phyloP scores from a whole-genome alignment of 345 rosid species.

The Mercurialis annua region DNA sequence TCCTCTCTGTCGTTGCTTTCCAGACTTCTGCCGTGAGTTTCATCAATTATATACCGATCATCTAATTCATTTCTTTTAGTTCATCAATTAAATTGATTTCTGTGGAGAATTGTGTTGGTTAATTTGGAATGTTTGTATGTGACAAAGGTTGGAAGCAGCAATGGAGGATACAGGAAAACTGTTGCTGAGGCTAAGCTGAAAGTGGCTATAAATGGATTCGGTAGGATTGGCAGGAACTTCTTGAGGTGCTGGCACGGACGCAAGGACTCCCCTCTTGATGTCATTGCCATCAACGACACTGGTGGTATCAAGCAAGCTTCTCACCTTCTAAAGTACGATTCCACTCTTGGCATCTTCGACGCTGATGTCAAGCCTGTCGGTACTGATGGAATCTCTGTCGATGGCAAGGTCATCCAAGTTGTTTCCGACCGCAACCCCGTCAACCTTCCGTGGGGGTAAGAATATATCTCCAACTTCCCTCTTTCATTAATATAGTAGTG shows the following conservation, averaged over 20 bases:
- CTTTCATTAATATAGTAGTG: background rate
- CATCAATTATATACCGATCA: background rate
- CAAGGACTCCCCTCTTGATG: constrained; percentile 82
- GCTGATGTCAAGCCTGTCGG: constrained; percentile 93
- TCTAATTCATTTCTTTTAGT: no score
- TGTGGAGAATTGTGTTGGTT: background rate
- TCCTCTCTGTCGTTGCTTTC: constrained; percentile 57
- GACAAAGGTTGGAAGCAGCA: constrained; percentile 48
- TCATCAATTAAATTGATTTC: no score
- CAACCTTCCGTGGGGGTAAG: constrained; percentile 88
- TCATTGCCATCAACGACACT: constrained; percentile 85
- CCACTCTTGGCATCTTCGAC: constrained; percentile 88
- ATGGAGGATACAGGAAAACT: constrained; percentile 65
- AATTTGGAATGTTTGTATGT: background rate
- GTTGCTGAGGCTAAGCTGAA: constrained; percentile 77
- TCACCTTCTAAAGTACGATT: constrained; percentile 95
- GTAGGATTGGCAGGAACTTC: constrained; percentile 93
- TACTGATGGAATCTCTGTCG: constrained; percentile 78
- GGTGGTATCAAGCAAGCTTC: constrained; percentile 97
- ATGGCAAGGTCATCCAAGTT: constrained; percentile 91
- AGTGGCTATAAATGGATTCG: constrained; percentile 92
- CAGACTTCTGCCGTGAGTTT: constrained; percentile 80
- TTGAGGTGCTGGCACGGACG: constrained; percentile 97
- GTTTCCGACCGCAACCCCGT: constrained; percentile 76
- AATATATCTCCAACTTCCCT: background rate